Conservation (phyloP, 305 asterid species). For the Fraxinus greggii region DNA sequence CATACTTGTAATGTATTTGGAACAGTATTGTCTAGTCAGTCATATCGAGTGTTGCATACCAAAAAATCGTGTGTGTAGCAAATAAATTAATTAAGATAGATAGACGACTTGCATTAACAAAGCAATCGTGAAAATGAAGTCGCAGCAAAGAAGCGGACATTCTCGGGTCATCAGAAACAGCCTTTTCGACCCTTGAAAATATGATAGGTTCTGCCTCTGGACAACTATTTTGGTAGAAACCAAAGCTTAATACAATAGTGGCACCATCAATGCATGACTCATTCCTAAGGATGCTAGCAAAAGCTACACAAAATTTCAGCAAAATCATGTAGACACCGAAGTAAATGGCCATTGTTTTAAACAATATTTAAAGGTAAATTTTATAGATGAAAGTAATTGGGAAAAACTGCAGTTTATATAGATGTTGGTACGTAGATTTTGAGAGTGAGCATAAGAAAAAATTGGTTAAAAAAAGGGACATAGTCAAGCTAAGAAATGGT, state of each 20-base stretch:
- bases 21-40: neutral
- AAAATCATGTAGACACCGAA: constrained; percentile 32
- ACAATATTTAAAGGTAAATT: neutral
- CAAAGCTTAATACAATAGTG: constrained; percentile 46
- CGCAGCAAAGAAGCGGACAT: constrained; percentile 90
- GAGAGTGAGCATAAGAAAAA: neutral
- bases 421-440: neutral
- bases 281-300: constrained; percentile 19
- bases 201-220: constrained; percentile 73
- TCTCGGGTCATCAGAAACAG: constrained; percentile 66
- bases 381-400: neutral
- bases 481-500: constrained; percentile 47
- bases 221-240: constrained; percentile 54
- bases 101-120: constrained; percentile 57
- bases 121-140: constrained; percentile 79
- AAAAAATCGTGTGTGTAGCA: neutral
- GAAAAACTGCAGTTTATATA: constrained; percentile 30
- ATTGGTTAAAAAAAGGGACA: constrained; percentile 18
- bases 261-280: constrained; percentile 47
- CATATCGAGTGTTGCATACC: neutral
- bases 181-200: constrained; percentile 70
- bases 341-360: constrained; percentile 34
- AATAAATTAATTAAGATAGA: neutral
- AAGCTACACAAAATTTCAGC: constrained; percentile 30
- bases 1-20: neutral